Conservation (phyloP, 2,329 filamentous ascomycete species). For the Setomelanomma holmii region DNA sequence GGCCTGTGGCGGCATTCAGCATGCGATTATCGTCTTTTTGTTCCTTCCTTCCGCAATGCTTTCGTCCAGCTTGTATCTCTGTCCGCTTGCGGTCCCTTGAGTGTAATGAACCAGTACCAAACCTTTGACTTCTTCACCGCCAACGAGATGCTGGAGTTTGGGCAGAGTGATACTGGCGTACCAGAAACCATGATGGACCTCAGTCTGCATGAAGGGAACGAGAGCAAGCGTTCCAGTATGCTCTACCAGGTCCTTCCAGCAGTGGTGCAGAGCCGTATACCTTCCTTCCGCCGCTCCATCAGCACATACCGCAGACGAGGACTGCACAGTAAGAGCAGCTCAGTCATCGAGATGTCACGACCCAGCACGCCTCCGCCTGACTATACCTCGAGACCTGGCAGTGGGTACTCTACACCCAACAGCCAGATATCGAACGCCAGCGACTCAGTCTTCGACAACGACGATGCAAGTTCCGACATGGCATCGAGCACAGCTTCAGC, state of each 20-base stretch:
- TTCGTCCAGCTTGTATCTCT: neutral
- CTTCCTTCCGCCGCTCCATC: conserved; percentile 54
- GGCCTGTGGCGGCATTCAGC: neutral
- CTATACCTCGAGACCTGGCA: conserved; percentile 39
- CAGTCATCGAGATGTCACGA: conserved; percentile 22
- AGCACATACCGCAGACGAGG: conserved; percentile 31
- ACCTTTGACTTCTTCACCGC: neutral
- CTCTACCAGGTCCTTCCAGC: conserved; percentile 63
- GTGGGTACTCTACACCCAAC: conserved; percentile 27
- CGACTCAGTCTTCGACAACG: conserved; percentile 30
- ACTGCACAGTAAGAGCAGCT: conserved; percentile 21
- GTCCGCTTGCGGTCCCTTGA: neutral
- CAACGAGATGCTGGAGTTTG: neutral
- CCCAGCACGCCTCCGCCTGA: conserved; percentile 48
- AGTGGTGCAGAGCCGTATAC: conserved; percentile 60
- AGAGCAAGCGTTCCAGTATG: conserved; percentile 48
- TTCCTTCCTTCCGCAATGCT: neutral
- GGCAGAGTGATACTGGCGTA: conserved; percentile 1
- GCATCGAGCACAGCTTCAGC: conserved; percentile 21
- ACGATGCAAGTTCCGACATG: conserved; percentile 35
- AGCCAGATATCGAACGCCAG: conserved; percentile 22
- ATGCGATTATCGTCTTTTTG: neutral
- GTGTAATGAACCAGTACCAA: neutral
- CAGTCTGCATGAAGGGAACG: conserved; percentile 16
- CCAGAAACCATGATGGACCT: conserved; percentile 12